These are phyloP conservation scores for Trametes hirsuta DNA, from an alignment of 1,284 basidiomycete species.

Conservation along the genomic window DNA sequence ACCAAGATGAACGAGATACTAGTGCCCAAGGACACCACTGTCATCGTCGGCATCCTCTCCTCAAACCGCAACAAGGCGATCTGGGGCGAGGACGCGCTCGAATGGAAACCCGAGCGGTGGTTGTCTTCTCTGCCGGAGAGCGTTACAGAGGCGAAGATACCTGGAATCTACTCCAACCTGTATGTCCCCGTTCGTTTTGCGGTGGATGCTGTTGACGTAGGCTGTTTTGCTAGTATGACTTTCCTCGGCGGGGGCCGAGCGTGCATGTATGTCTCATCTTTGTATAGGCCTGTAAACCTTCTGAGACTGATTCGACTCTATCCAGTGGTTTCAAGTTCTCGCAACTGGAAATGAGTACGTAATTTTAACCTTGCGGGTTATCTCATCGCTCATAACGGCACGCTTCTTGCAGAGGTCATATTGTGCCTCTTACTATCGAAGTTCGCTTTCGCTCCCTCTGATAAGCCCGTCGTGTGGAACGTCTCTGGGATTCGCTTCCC, in stretches of 20 bases:
- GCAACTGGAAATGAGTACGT: constrained; percentile 41
- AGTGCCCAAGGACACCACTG: constrained; percentile 15
- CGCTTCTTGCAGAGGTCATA: not conserved
- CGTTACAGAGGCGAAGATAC: constrained; percentile 20
- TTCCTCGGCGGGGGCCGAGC: constrained; percentile 37
- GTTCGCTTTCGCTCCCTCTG: not conserved
- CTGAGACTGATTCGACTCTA: not conserved
- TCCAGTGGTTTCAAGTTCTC: constrained; percentile 40
- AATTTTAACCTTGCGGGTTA: not conserved
- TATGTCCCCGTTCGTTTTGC: constrained; percentile 3
- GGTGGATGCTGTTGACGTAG: not conserved
- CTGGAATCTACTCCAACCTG: constrained; percentile 26
- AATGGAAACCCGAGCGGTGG: constrained; percentile 31
- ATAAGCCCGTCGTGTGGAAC: constrained; percentile 9
- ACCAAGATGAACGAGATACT: constrained; percentile 17
- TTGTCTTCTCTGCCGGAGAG: constrained; percentile 11
- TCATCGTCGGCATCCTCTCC: constrained; percentile 20
- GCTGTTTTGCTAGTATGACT: constrained; percentile 32
- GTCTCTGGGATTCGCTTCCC: not conserved
- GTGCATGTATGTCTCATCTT: constrained; percentile 35
- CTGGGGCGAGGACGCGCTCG: constrained; percentile 29
- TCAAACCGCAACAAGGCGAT: constrained; percentile 22
- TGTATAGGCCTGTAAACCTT: not conserved
- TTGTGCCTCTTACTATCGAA: constrained; percentile 1
- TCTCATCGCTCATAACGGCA: not conserved